Evolutionary conservation across 495 filamentous ascomycete genomes (phyloP).

Genomic region (Extremus antarcticus): DNA sequence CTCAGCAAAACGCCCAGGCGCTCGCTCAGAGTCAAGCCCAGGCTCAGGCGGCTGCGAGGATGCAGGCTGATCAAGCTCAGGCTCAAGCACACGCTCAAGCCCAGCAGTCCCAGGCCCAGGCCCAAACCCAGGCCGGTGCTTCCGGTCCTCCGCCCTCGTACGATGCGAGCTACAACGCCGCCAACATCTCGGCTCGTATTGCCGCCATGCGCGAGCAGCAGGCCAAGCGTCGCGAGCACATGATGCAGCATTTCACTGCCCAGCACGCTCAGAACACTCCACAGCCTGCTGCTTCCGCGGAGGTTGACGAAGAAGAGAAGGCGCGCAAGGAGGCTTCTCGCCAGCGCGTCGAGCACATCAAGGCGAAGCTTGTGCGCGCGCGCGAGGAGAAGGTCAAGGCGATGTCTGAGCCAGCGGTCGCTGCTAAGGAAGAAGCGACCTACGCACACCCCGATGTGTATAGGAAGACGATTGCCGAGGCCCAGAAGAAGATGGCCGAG

Average conservation of each 20-base stretch:
- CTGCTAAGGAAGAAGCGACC: not conserved
- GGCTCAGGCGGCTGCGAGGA: not conserved
- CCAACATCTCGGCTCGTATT: conserved; percentile 7
- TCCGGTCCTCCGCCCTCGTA: conserved; percentile 5
- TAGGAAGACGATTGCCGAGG: no score
- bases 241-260: conserved; percentile 6
- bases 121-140: not conserved
- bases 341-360: conserved; percentile 18
- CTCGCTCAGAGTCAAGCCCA: conserved; percentile 3
- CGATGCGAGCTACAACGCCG: not conserved
- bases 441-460: no score
- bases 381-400: conserved; percentile 21
- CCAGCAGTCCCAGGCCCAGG: not conserved
- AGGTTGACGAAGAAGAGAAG: conserved; percentile 6
- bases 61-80: not conserved
- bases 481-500: conserved; percentile 9
- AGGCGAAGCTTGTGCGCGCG: conserved; percentile 19
- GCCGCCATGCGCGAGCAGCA: conserved; percentile 16
- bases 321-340: conserved; percentile 17
- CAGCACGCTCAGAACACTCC: conserved; percentile 1
- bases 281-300: not conserved
- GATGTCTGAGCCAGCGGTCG: conserved; percentile 20
- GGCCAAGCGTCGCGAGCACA: conserved; percentile 11
- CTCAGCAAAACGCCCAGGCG: not conserved
- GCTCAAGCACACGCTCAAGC: not conserved